Conservation (phyloP, 805 yeast species). For the Candida pini region DNA sequence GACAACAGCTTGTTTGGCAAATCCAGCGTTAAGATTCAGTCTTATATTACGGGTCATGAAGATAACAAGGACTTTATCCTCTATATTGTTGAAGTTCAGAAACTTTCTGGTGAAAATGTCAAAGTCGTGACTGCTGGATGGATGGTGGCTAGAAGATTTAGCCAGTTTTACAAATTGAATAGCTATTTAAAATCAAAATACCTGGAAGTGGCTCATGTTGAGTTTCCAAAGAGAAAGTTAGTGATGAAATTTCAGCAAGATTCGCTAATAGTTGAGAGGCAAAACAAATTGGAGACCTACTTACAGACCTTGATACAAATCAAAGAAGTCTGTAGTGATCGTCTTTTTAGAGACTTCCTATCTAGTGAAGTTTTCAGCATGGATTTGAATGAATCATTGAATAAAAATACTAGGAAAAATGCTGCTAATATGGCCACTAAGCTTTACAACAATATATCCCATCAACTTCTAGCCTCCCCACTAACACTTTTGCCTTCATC, state of each 20-base stretch:
- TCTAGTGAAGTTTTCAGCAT: slow-evolving; percentile 60
- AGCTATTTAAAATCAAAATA: slow-evolving; percentile 52
- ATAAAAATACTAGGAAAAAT: slow-evolving; percentile 9
- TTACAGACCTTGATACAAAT: slow-evolving; percentile 49
- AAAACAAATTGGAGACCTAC: slow-evolving; percentile 55
- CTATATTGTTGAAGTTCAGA: slow-evolving; percentile 74
- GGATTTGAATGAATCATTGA: slow-evolving; percentile 13
- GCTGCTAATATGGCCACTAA: slow-evolving; percentile 24
- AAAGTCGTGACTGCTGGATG: slow-evolving; percentile 61
- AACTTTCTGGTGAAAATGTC: slow-evolving; percentile 27
- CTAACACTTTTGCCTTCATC: not conserved
- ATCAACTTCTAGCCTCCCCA: slow-evolving; percentile 13
- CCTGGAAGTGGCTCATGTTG: slow-evolving; percentile 42
- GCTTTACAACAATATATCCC: slow-evolving; percentile 28
- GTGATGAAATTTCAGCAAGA: slow-evolving; percentile 68
- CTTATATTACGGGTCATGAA: slow-evolving; percentile 52
- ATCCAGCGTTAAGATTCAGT: slow-evolving; percentile 48
- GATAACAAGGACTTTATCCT: slow-evolving; percentile 56
- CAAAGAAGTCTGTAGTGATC: slow-evolving; percentile 69
- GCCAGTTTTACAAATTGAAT: slow-evolving; percentile 73
- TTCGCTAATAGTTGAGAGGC: slow-evolving; percentile 59
- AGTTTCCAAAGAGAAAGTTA: slow-evolving; percentile 56
- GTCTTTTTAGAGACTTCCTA: slow-evolving; percentile 67
- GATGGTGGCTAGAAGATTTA: slow-evolving; percentile 86
- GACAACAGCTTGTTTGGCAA: slow-evolving; percentile 72